Evolutionary conservation across 208 protist genomes (phyloP), one percentile per base, ranked within the genome.

Genomic region (Crithidia mellificae): DNA sequence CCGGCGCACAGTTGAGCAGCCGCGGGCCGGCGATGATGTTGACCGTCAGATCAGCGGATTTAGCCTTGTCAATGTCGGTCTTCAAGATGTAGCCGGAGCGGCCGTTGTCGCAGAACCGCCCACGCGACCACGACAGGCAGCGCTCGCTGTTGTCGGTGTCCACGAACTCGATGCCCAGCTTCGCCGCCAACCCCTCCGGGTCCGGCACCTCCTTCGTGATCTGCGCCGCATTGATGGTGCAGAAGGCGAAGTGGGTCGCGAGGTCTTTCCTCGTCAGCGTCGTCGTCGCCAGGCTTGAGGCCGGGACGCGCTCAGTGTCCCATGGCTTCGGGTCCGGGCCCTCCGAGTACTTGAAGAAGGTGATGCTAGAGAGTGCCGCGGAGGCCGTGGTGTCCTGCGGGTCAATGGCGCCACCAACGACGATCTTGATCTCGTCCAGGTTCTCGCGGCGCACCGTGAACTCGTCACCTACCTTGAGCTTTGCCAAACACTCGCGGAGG

Each of bases 11-110:
- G 27, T 82, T 79, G 32, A 92, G 70, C 44, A 83, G 78, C 24
- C 85, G 80, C 20, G 87, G 90, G 0, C 90, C 90, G 44, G 77
- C 77, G 62, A 95, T 90, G 55, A 95, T 68, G 43, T 84, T 81
- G 51, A 95, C 36, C 38, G 44, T 82, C 51, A 89, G 43, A 54
- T 85, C 80, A 17, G 80, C 55, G 6, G 57, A 74, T 63, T 74
- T 79, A 17, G 87, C 67, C 1, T 50, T 54, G 36, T 84, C 84
- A 25, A 77, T 52, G 65, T 82, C 71, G 22, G 70, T 90, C 62
- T 92, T 92, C 15, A 96, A 80, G 8, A 96, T 56, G 79, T 96
- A 96, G 25, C 90, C 90, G 63, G 84, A 92, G 29, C 77, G 81
- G 24, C 86, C 90, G 68, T 96, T 96, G 59, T 96, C 87, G 30